Evolutionary conservation across 768 basidiomycete genomes (phyloP).

Genomic region (Leccinum pellstonianum): DNA sequence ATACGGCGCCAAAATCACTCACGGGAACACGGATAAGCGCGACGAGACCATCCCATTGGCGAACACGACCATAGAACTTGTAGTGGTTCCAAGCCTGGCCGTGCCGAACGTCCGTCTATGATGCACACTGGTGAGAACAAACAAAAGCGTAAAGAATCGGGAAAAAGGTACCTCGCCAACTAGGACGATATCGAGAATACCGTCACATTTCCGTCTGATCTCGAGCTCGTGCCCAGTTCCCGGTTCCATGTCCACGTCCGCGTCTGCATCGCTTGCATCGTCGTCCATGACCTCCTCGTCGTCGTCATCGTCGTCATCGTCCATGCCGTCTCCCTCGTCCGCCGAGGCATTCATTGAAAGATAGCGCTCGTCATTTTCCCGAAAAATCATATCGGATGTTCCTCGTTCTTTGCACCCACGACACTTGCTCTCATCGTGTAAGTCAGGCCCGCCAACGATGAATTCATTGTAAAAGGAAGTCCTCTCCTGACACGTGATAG

Average conservation of each 20-base stretch:
- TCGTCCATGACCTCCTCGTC: slow-evolving; percentile 31
- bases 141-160: not conserved
- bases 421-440: slow-evolving; percentile 45
- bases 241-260: slow-evolving; percentile 27
- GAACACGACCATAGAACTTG: slow-evolving; percentile 51
- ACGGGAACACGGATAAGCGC: slow-evolving; percentile 47
- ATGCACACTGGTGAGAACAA: not conserved
- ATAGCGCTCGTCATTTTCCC: slow-evolving; percentile 25
- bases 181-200: slow-evolving; percentile 60
- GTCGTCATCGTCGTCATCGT: slow-evolving; percentile 31
- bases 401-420: slow-evolving; percentile 29
- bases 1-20: slow-evolving; percentile 8
- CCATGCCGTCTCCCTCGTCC: slow-evolving; percentile 8
- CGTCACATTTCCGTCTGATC: slow-evolving; percentile 42
- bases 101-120: slow-evolving; percentile 49
- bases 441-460: slow-evolving; percentile 35
- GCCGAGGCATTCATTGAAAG: slow-evolving; percentile 19
- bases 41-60: slow-evolving; percentile 59
- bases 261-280: slow-evolving; percentile 23
- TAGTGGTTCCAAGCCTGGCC: slow-evolving; percentile 49
- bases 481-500: slow-evolving; percentile 24
- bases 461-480: slow-evolving; percentile 43
- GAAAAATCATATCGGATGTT: slow-evolving; percentile 29
- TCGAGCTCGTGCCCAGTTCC: slow-evolving; percentile 23
- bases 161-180: slow-evolving; percentile 50